These are phyloP conservation scores for Paramecium sonneborni DNA, from an alignment of 73 alveolate species.

Conservation along the genomic window DNA sequence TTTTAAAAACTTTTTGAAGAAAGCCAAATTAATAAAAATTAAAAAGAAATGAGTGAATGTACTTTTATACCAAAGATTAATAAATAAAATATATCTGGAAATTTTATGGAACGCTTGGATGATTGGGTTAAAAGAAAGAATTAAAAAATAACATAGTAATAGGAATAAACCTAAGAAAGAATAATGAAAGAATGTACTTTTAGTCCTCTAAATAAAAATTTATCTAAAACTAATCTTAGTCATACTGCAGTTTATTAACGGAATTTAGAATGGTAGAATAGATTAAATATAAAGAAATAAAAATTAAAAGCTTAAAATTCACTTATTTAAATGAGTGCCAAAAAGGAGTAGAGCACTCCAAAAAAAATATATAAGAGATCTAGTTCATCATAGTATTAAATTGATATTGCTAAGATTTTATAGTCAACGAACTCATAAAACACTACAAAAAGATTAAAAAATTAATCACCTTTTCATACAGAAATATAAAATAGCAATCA, in stretches of 20 bases:
- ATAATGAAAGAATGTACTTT: background rate
- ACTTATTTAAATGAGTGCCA: background rate
- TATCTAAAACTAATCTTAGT: background rate
- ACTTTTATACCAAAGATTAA: constrained; percentile 26
- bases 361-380: background rate
- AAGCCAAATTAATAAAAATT: background rate
- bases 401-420: constrained; percentile 20
- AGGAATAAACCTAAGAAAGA: background rate
- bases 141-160: background rate
- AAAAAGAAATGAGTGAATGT: background rate
- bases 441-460: background rate
- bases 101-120: background rate
- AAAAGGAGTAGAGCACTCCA: background rate
- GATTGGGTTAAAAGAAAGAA: constrained; percentile 15
- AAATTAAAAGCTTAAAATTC: background rate
- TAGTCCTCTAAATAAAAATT: background rate
- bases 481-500: background rate
- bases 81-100: background rate
- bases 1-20: background rate
- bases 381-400: background rate
- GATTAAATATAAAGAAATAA: background rate
- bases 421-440: background rate
- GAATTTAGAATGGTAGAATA: background rate
- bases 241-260: background rate
- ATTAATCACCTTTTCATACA: background rate